Base-by-base conservation (phyloP, 2,329 filamentous ascomycete genomes). In the Colletotrichum gloeosporioides region DNA sequence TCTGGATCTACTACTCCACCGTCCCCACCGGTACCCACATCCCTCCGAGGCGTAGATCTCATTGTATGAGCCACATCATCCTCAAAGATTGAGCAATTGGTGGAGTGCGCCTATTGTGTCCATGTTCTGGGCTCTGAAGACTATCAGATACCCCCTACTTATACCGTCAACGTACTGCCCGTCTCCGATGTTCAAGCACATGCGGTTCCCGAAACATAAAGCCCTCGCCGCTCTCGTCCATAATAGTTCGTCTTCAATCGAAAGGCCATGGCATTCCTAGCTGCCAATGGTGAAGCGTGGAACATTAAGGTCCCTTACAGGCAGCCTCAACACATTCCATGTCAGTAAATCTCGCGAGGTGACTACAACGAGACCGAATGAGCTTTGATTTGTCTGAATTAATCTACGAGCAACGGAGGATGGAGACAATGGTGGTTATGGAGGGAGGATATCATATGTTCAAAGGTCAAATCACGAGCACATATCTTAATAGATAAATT, bases 401-500 rank as follows among this genome's bases (percentile, higher is more conserved):
- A 13, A 13, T 53, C 3, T 53, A 1, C 10, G 4, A 13, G n/a
- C 39, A 13, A 53, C 2, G 18, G 2, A 22, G 10, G 6, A 13
- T 4, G 6, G 3, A 53, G 10, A 53, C 12, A 1, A 1, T 53
- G 10, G n/a, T 22, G n/a, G n/a, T 49, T 2, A 13, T 53, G 44
- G 8, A 12, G 39, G 39, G 2, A n/a, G 1, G 18, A 0, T 49
- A n/a, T 49, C 39, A 12, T 49, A n/a, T 10, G 0, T 12, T 49
- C 5, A 5, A n/a, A 4, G 9, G 5, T 49, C 39, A 18, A 18
- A 49, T n/a, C 39, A 49, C 3, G 5, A 49, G 39, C 9, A n/a
- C 9, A 0, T n/a, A 12, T n/a, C 3, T 44, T 44, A 0, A 18
- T 44, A 0, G 18, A 10, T 1, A 2, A n/a, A 44, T n/a, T 9